A percentile compares a stretch with the other conserved stretches of the same genome.
Conservation (phyloP, 148 eudicot species). For the Diospyros kaki region DNA sequence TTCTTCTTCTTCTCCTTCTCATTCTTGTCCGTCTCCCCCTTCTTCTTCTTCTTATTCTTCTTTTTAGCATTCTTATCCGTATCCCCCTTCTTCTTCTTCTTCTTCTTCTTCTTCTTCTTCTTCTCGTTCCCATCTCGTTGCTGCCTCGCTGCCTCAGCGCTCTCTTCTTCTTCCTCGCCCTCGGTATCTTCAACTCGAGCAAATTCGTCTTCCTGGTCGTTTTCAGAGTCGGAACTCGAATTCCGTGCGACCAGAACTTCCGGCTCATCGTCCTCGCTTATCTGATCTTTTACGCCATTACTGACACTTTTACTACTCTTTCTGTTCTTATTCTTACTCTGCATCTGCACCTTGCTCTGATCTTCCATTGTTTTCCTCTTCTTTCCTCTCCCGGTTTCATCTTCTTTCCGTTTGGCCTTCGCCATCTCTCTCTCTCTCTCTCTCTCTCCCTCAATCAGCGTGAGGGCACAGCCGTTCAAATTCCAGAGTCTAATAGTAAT, state of each 20-base stretch:
- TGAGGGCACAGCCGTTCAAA: too few relatives aligned
- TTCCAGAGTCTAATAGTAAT: too few relatives aligned
- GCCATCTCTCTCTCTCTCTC: constrained; percentile 20
- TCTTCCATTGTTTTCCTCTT: constrained; percentile 1
- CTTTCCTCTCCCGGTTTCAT: constrained; percentile 6
- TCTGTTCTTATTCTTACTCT: constrained; percentile 18
- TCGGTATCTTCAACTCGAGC: background rate
- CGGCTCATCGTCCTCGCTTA: background rate
- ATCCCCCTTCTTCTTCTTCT: background rate
- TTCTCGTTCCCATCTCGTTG: too few relatives aligned
- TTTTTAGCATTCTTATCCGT: constrained; percentile 15
- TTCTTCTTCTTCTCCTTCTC: background rate
- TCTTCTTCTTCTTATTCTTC: constrained; percentile 8
- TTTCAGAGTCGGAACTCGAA: constrained; percentile 3
- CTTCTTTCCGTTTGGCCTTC: constrained; percentile 13
- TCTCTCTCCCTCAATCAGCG: background rate
- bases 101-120: background rate
- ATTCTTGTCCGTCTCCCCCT: constrained; percentile 7
- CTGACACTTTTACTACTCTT: background rate
- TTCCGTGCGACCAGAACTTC: constrained; percentile 4
- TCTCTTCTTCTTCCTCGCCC: background rate
- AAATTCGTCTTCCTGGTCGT: background rate
- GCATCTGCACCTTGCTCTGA: background rate
- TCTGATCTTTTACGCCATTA: background rate
- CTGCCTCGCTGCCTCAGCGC: constrained; percentile 1